These are phyloP conservation scores for Mrakia frigida DNA, from an alignment of 768 basidiomycete genomes.

Conservation along the genomic window DNA sequence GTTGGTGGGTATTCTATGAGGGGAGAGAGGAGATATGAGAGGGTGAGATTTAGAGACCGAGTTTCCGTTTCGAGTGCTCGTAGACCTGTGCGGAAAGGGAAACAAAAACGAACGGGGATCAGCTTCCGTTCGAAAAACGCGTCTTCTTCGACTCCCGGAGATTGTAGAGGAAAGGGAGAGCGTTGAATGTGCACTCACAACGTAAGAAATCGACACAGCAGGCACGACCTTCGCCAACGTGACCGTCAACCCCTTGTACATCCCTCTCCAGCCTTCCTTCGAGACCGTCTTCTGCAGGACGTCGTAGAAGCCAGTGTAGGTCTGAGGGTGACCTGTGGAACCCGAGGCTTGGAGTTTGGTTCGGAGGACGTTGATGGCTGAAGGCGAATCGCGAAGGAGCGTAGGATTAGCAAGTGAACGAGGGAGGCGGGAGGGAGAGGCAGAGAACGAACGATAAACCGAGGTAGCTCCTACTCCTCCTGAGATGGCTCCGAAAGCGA, in stretches of 20 bases:
- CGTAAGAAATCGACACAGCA: constrained; percentile 92
- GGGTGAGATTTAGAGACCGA: constrained; percentile 14
- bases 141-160: too few species aligned
- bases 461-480: constrained; percentile 84
- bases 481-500: constrained; percentile 87
- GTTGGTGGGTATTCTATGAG: background rate
- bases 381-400: background rate
- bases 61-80: constrained; percentile 26
- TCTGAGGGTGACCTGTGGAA: constrained; percentile 87
- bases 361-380: constrained; percentile 60
- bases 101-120: background rate
- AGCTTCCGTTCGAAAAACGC: too few species aligned
- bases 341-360: constrained; percentile 95
- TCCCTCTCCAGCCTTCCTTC: constrained; percentile 85
- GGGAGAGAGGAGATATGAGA: background rate
- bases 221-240: constrained; percentile 95
- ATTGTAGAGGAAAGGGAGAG: too few species aligned
- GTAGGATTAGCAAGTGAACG: background rate
- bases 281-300: constrained; percentile 72
- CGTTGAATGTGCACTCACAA: constrained; percentile 50
- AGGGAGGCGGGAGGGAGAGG: background rate
- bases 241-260: constrained; percentile 84
- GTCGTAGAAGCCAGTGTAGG: constrained; percentile 81
- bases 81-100: constrained; percentile 15
- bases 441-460: constrained; percentile 61